phyloP scores from a whole-genome alignment of 768 basidiomycete genomes.

The Auricularia cornea region DNA sequence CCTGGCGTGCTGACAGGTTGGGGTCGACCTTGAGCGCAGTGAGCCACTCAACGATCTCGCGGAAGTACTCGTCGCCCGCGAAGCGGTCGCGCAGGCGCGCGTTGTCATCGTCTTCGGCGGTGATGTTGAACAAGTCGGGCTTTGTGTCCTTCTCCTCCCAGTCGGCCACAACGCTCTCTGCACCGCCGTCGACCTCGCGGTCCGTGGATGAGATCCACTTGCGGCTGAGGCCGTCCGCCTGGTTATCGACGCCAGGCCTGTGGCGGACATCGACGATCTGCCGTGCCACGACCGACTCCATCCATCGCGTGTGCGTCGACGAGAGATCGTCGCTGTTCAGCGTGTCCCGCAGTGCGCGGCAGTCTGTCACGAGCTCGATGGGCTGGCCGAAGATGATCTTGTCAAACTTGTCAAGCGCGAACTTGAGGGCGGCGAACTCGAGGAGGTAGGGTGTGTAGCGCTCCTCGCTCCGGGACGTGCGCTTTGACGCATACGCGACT shows the following conservation, averaged over 20 bases:
- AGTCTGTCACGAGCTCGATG: conserved; percentile 8
- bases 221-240: conserved; percentile 10
- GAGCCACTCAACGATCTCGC: conserved; percentile 2
- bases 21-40: neutral
- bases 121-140: conserved; percentile 1
- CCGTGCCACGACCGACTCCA: neutral
- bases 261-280: conserved; percentile 6
- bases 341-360: conserved; percentile 3
- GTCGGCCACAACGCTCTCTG: neutral
- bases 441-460: neutral
- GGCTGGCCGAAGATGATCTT: neutral
- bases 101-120: neutral
- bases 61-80: conserved; percentile 3
- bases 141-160: conserved; percentile 2
- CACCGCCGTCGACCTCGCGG: neutral
- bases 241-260: conserved; percentile 4
- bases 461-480: conserved; percentile 4
- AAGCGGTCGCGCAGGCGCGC: conserved; percentile 1
- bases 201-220: neutral
- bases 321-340: no score
- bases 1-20: neutral
- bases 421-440: no score
- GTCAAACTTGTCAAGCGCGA: conserved; percentile 3
- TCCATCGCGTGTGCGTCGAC: conserved; percentile 9
- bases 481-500: conserved; percentile 4